These are phyloP conservation scores for Globisporangium parvum DNA, from an alignment of 352 stramenopile genomes.

Conservation along the genomic window DNA sequence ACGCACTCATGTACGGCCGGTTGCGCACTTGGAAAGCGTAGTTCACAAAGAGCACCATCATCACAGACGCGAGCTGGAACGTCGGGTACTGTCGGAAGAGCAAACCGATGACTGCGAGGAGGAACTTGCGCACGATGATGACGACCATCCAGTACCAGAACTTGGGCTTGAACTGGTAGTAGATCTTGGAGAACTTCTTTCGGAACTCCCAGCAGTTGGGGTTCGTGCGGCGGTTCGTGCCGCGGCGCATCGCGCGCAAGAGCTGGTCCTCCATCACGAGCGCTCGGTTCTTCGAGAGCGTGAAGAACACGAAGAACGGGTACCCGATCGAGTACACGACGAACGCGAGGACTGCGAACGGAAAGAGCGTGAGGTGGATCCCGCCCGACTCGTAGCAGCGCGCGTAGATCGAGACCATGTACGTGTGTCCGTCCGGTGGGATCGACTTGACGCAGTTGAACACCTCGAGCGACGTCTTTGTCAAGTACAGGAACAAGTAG, in stretches of 20 bases:
- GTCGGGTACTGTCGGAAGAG: slow-evolving; percentile 69
- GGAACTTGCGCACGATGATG: slow-evolving; percentile 74
- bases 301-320: slow-evolving; percentile 61
- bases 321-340: slow-evolving; percentile 70
- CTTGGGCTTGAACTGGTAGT: slow-evolving; percentile 85
- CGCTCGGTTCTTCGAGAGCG: slow-evolving; percentile 41
- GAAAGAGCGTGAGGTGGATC: slow-evolving; percentile 62
- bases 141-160: slow-evolving; percentile 80
- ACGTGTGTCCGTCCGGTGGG: slow-evolving; percentile 53
- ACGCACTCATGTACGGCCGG: slow-evolving; percentile 70
- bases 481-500: slow-evolving; percentile 77
- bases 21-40: slow-evolving; percentile 69
- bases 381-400: slow-evolving; percentile 49
- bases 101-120: slow-evolving; percentile 56
- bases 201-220: slow-evolving; percentile 68
- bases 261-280: slow-evolving; percentile 71
- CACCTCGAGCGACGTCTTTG: slow-evolving; percentile 60
- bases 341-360: slow-evolving; percentile 53
- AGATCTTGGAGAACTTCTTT: slow-evolving; percentile 76
- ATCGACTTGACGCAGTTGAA: slow-evolving; percentile 75
- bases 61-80: slow-evolving; percentile 69
- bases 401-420: slow-evolving; percentile 69
- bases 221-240: slow-evolving; percentile 52
- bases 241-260: slow-evolving; percentile 45
- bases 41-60: slow-evolving; percentile 72